Evolutionary conservation across 2,329 filamentous ascomycete genomes (phyloP), one percentile per base, ranked within the genome.

Genomic region (Pseudocercospora macadamiae): DNA sequence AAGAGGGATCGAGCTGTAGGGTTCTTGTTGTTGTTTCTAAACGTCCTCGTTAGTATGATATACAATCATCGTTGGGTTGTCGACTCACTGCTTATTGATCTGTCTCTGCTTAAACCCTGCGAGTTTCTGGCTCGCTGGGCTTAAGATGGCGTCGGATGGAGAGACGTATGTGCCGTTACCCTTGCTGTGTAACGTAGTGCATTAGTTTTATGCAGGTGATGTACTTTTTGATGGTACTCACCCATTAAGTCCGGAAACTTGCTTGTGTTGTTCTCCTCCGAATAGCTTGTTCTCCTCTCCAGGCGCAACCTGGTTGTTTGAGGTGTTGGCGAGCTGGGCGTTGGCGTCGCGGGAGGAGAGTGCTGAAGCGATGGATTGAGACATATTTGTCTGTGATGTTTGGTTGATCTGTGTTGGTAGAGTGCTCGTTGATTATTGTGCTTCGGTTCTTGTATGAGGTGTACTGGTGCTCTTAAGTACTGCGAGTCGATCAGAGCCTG

Each of bases 131-230:
- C 88, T 89, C 76, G 90, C 92, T 32, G 91, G 91, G 68, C 89
- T 92, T 87, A 92, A 90, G 80, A 96, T 93, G 76, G 86, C 87
- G 76, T 96, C 91, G n/a, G 89, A 93, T 2, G 91, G 91, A 16
- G 89, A 93, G 73, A 93, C 81, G 77, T 93, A 93, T 66, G 83
- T 79, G 68, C 81, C 78, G 45, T 59, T 63, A 37, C 52, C 49
- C 44, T 61, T 63, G 44, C 58, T 67, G 55, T 58, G 23, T 48
- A 55, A 48, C 36, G 12, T 25, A 51, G 47, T 19, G 4, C 32
- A 28, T 32, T 7, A 12, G 1, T 32, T 5, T 34, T 25, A n/a
- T 18, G 21, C n/a, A 30, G n/a, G n/a, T n/a, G n/a, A n/a, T n/a
- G n/a, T n/a, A 32, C 21, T 6, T 34, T 14, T 25, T 26, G 28